These are phyloP conservation scores for Paxillus involutus DNA, from an alignment of 768 basidiomycete genomes.

Conservation along the genomic window DNA sequence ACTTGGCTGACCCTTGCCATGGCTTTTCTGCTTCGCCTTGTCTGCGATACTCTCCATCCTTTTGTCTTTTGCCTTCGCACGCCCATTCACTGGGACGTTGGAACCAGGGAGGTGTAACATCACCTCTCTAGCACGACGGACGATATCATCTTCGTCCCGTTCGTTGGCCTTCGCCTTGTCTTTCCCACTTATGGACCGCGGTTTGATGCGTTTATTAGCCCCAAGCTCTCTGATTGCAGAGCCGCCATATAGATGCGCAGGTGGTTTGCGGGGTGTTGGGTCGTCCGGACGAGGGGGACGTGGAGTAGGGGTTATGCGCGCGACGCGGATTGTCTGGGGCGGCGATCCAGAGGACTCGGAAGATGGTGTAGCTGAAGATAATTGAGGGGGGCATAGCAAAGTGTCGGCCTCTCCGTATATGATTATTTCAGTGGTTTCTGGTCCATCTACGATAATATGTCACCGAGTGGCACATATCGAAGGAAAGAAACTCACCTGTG, in stretches of 20 bases:
- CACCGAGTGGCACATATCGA: background rate
- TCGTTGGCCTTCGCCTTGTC: slow-evolving; percentile 16
- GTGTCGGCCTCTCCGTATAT: slow-evolving; percentile 43
- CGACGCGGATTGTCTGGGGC: slow-evolving; percentile 46
- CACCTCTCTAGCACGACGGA: slow-evolving; percentile 36
- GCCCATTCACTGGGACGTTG: slow-evolving; percentile 8
- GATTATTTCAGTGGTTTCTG: slow-evolving; percentile 67
- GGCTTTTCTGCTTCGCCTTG: slow-evolving; percentile 6
- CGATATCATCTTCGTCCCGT: slow-evolving; percentile 28
- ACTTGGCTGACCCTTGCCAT: slow-evolving; percentile 12
- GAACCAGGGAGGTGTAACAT: slow-evolving; percentile 39
- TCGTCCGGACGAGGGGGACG: slow-evolving; percentile 68
- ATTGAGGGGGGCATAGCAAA: slow-evolving; percentile 7
- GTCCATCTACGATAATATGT: slow-evolving; percentile 46
- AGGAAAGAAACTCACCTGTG: slow-evolving; percentile 40
- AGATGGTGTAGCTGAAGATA: slow-evolving; percentile 9
- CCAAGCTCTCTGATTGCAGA: slow-evolving; percentile 15
- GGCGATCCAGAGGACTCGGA: slow-evolving; percentile 25
- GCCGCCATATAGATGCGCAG: slow-evolving; percentile 28
- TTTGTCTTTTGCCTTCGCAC: slow-evolving; percentile 6
- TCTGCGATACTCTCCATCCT: background rate
- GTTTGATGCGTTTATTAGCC: slow-evolving; percentile 23
- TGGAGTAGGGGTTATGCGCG: slow-evolving; percentile 50
- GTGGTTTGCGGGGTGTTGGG: slow-evolving; percentile 73
- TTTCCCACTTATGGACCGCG: slow-evolving; percentile 1